Base-by-base conservation (phyloP, 768 basidiomycete species). In the Coprinopsis marcescibilis region DNA sequence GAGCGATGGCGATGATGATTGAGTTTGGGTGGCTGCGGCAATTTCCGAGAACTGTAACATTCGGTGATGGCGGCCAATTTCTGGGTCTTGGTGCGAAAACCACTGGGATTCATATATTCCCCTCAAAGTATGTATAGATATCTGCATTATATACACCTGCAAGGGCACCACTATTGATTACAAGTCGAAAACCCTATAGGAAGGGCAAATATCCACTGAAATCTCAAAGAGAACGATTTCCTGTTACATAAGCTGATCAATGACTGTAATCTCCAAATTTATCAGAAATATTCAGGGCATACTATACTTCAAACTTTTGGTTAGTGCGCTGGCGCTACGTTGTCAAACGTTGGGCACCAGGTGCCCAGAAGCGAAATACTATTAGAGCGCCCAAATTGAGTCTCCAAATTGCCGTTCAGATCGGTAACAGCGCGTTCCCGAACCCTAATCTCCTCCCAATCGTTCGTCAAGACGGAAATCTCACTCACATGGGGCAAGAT, bases 31-130 rank as follows among this genome's bases (percentile, higher is more conserved):
- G 39, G 39, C 39, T 21, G 32, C 32, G 32, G 32, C 32, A 11
- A 21, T 33, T 33, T 45, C 32, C 32, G 29, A n/a, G 23, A 19
- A 29, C 29, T 45, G 43, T 45, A 6, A 34, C 43, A 13, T 33
- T 45, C 15, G 7, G 10, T 35, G 43, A 45, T 45, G 39, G 35
- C 19, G 35, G 7, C 35, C 35, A 8, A 36, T 17, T 36, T 36
- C 8, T 36, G 8, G 35, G 19, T 8, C 35, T 8, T 17, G 15
- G 7, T 8, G 15, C 17, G 15, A 8, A 36, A 8, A 36, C 15
- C 15, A 7, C 7, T 36, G 7, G 7, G 35, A 36, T 36, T 36
- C 35, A 36, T 36, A 17, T 17, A 8, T 36, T 8, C 19, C 7
- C 7, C 15, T 36, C 35, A 17, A 8, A 36, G 7, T 36, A 17